A percentile compares a stretch with the other conserved stretches of the same genome.
phyloP scores from a whole-genome alignment of 352 stramenopile species.

The Sclerospora graminicola region DNA sequence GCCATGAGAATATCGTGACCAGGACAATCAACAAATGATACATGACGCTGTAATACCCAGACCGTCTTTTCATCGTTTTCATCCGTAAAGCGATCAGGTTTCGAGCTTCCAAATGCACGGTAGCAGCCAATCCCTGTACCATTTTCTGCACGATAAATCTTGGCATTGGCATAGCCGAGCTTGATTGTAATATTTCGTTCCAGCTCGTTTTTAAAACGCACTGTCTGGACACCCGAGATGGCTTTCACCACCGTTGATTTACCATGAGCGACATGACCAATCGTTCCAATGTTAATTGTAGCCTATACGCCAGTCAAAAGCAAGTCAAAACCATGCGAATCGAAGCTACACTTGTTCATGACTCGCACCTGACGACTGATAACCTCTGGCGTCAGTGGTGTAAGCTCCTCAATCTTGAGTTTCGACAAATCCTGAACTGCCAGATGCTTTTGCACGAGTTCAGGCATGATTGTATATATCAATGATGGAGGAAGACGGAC shows the following conservation, averaged over 20 bases:
- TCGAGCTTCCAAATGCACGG: slow-evolving; percentile 82
- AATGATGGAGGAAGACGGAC: no score
- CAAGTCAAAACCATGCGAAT: neutral
- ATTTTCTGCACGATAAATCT: slow-evolving; percentile 95
- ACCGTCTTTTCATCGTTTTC: slow-evolving; percentile 83
- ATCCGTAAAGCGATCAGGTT: slow-evolving; percentile 80
- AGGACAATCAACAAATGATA: slow-evolving; percentile 99
- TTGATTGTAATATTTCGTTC: slow-evolving; percentile 99
- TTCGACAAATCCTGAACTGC: slow-evolving; percentile 91
- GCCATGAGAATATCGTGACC: slow-evolving; percentile 99
- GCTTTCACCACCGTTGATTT: slow-evolving; percentile 99
- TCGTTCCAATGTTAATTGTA: slow-evolving; percentile 99
- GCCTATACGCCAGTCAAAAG: slow-evolving; percentile 32
- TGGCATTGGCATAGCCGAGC: slow-evolving; percentile 99
- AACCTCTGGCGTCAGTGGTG: slow-evolving; percentile 96
- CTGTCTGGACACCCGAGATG: slow-evolving; percentile 98
- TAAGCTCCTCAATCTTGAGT: slow-evolving; percentile 94
- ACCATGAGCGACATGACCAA: slow-evolving; percentile 99
- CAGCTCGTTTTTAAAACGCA: slow-evolving; percentile 98
- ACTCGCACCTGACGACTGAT: slow-evolving; percentile 74
- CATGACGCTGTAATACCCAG: slow-evolving; percentile 92
- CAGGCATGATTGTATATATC: slow-evolving; percentile 26
- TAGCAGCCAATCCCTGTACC: slow-evolving; percentile 79
- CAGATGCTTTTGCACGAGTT: slow-evolving; percentile 67
- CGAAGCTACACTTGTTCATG: neutral